phyloP scores from a whole-genome alignment of 2,329 filamentous ascomycete species.

The Neophaeococcomyces aloes region DNA sequence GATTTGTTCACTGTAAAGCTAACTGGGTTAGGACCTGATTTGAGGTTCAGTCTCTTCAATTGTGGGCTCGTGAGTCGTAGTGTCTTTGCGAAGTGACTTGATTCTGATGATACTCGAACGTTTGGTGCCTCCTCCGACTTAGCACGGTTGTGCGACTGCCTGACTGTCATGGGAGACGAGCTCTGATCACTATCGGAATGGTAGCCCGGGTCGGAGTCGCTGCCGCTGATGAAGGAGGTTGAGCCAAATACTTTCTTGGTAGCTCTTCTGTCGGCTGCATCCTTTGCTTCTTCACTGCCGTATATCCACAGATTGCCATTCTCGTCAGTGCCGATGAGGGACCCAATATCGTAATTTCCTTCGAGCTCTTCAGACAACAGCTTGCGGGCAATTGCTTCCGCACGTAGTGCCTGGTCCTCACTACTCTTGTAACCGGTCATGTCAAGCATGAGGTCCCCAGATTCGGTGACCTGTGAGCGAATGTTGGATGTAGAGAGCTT shows the following conservation, averaged over 20 bases:
- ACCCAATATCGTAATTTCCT: constrained; percentile 91
- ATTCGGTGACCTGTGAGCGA: constrained; percentile 80
- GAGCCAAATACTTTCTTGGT: constrained; percentile 42
- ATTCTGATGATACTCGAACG: constrained; percentile 46
- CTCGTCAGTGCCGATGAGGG: constrained; percentile 88
- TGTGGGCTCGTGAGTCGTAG: constrained; percentile 90
- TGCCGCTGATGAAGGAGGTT: constrained; percentile 57
- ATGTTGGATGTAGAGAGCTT: constrained; percentile 86
- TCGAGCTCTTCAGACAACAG: constrained; percentile 87
- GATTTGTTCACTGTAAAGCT: constrained; percentile 94
- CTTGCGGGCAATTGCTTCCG: constrained; percentile 86
- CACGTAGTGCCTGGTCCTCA: constrained; percentile 81
- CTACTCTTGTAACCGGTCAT: constrained; percentile 95
- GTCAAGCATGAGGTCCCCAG: constrained; percentile 90
- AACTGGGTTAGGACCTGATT: constrained; percentile 81
- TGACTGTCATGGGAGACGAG: constrained; percentile 54
- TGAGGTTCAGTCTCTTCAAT: constrained; percentile 72
- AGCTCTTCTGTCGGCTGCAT: constrained; percentile 62
- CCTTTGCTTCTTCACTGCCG: constrained; percentile 91
- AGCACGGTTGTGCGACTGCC: constrained; percentile 39
- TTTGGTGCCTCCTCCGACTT: constrained; percentile 53
- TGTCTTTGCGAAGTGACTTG: constrained; percentile 92
- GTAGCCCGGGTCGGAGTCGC: constrained; percentile 85
- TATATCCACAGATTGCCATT: constrained; percentile 99
- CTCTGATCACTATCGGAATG: constrained; percentile 71